A percentile compares a stretch with the other conserved stretches of the same genome.
Conservation (phyloP, 495 filamentous ascomycete genomes). For the Talaromyces proteolyticus region DNA sequence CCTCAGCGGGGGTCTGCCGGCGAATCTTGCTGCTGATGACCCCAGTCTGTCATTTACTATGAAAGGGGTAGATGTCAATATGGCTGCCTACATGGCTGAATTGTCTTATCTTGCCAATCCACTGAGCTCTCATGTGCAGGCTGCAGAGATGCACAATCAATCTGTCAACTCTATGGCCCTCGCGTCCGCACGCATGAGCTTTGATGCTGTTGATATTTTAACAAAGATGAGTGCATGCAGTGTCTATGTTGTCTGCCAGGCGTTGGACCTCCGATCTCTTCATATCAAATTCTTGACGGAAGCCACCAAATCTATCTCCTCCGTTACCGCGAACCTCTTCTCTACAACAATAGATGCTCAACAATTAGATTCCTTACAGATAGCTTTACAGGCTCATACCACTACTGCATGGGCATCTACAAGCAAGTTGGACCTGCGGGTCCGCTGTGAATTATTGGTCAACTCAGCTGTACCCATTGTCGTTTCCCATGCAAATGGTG, state of each 20-base stretch:
- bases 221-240: constrained; percentile 43
- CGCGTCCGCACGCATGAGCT: constrained; percentile 47
- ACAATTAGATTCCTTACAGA: neutral
- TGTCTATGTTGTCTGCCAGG: constrained; percentile 41
- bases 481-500: neutral
- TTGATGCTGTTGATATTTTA: constrained; percentile 47
- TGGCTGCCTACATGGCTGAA: constrained; percentile 55
- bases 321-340: neutral
- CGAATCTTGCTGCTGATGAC: constrained; percentile 51
- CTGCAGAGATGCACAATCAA: constrained; percentile 57
- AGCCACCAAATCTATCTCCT: neutral
- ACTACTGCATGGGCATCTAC: neutral
- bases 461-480: neutral
- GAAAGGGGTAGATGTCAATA: constrained; percentile 56
- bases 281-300: neutral
- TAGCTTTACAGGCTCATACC: neutral
- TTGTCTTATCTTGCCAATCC: constrained; percentile 48
- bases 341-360: neutral
- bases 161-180: constrained; percentile 55
- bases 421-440: neutral
- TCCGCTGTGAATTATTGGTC: neutral
- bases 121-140: constrained; percentile 50
- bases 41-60: constrained; percentile 44
- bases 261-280: constrained; percentile 29
- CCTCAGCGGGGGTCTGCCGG: constrained; percentile 47